Evolutionary conservation across 768 basidiomycete species (phyloP), one percentile per base, ranked within the genome.

Genomic region (Boletus reticulatus): DNA sequence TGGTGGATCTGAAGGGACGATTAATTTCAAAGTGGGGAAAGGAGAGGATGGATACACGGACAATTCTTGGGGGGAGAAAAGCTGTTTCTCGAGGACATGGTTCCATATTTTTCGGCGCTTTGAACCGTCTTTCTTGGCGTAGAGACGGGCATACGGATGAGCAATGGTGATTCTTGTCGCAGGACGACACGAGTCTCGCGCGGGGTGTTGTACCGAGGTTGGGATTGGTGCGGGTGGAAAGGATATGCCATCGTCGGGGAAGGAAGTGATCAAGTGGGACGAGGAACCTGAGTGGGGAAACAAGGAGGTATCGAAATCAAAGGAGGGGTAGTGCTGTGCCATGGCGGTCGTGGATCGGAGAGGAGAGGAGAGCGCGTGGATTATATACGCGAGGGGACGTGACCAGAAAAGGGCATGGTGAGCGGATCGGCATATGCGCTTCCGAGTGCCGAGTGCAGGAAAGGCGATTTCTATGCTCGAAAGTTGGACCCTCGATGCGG

Each of bases 41-140:
- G 13, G 44, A 12, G 37, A 42, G 9, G 16, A 32, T 24, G 4
- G 5, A 5, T 13, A 37, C 16, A 77, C 80, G 48, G 58, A 87
- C 85, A 91, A 65, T 67, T 91, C 88, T 46, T 81, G 79, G 0
- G 86, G 78, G 7, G 73, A 78, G 69, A 90, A 90, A 24, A 90
- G 75, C 14, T 76, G 76, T 65, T 89, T 89, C 70, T 91, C 89
- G 54, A 89, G 80, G 1, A 83, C 82, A 58, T 89, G 89, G 47
- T 85, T 86, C 89, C 89, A 91, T 16, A 87, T 86, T 65, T 84
- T 86, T 17, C 88, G 79, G 4, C 85, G 82, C 70, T 89, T 89
- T 6, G 79, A 76, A 46, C 79, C 79, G 46, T 81, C 79, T 44
- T 83, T 83, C 65, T 84, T 84, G 4, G 84, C 84, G 58, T 82